A percentile compares a stretch with the other conserved stretches of the same genome.
These are phyloP conservation scores for Fusarium sp. DNA, from an alignment of 2,329 filamentous ascomycete genomes.

Conservation along the genomic window DNA sequence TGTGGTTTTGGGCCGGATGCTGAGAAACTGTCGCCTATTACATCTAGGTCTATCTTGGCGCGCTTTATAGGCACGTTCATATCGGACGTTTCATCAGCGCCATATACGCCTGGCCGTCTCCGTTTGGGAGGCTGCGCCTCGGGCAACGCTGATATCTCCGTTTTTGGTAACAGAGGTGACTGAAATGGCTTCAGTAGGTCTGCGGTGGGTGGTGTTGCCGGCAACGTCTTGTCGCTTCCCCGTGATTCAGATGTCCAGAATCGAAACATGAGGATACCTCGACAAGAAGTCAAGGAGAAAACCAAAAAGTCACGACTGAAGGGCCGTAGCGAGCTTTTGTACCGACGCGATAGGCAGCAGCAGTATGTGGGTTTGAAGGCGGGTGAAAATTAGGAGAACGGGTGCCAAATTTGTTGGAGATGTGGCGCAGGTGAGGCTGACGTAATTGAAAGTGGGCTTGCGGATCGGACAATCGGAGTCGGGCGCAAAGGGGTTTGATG, in stretches of 20 bases:
- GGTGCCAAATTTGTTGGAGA: slow-evolving; percentile 16
- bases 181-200: slow-evolving; percentile 42
- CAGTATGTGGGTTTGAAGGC: slow-evolving; percentile 2
- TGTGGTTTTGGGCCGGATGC: slow-evolving; percentile 31
- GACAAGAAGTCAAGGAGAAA: slow-evolving; percentile 33
- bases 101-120: slow-evolving; percentile 48
- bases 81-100: slow-evolving; percentile 39
- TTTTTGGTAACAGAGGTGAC: slow-evolving; percentile 44
- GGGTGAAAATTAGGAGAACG: slow-evolving; percentile 16
- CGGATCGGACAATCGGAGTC: slow-evolving; percentile 41
- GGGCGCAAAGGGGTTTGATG: slow-evolving; percentile 43
- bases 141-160: slow-evolving; percentile 37
- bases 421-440: slow-evolving; percentile 43
- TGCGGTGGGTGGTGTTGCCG: slow-evolving; percentile 53
- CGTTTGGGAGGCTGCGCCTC: slow-evolving; percentile 50
- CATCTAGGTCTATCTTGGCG: slow-evolving; percentile 46
- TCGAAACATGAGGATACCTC: slow-evolving; percentile 65
- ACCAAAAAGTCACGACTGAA: slow-evolving; percentile 26
- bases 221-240: slow-evolving; percentile 62
- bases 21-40: slow-evolving; percentile 34
- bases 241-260: slow-evolving; percentile 67
- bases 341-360: slow-evolving; percentile 32
- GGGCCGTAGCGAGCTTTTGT: slow-evolving; percentile 23
- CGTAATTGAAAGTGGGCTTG: slow-evolving; percentile 41
- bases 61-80: slow-evolving; percentile 52